Conservation (phyloP, 192 early-diverging fungal species). For the Podila epicladia region DNA sequence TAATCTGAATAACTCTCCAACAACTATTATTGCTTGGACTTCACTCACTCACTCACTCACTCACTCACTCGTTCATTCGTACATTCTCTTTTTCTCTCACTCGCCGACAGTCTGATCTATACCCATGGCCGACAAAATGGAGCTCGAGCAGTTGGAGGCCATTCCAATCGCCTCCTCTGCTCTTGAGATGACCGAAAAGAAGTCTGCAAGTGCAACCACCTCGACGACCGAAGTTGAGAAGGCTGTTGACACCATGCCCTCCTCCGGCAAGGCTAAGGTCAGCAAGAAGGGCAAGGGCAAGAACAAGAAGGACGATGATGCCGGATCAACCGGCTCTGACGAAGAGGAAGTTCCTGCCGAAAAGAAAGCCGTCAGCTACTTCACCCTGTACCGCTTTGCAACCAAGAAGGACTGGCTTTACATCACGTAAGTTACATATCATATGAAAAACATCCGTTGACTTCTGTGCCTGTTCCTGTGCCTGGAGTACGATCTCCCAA, state of each 20-base stretch:
- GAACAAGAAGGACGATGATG: background rate
- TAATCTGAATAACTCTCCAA: too few relatives aligned
- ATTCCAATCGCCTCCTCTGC: background rate
- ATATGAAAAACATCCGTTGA: background rate
- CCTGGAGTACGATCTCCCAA: background rate
- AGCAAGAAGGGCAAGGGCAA: slow-evolving; percentile 14
- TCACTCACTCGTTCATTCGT: background rate
- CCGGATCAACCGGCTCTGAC: background rate
- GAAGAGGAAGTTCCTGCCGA: slow-evolving; percentile 35
- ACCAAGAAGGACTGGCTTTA: slow-evolving; percentile 57
- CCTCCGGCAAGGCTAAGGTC: background rate
- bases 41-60: background rate
- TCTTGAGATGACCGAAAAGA: background rate
- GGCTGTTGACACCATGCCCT: background rate
- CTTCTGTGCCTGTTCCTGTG: background rate
- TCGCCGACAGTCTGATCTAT: background rate
- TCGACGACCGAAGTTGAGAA: slow-evolving; percentile 12
- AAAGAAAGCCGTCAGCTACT: slow-evolving; percentile 61
- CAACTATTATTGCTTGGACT: too few relatives aligned
- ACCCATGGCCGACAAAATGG: slow-evolving; percentile 41
- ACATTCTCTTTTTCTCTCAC: background rate
- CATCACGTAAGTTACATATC: slow-evolving; percentile 25
- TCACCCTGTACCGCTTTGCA: slow-evolving; percentile 77
- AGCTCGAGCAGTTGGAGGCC: slow-evolving; percentile 32
- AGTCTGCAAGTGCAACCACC: slow-evolving; percentile 1